Conservation (phyloP, 306 rosid genomes). For the Cucumis sativus region DNA sequence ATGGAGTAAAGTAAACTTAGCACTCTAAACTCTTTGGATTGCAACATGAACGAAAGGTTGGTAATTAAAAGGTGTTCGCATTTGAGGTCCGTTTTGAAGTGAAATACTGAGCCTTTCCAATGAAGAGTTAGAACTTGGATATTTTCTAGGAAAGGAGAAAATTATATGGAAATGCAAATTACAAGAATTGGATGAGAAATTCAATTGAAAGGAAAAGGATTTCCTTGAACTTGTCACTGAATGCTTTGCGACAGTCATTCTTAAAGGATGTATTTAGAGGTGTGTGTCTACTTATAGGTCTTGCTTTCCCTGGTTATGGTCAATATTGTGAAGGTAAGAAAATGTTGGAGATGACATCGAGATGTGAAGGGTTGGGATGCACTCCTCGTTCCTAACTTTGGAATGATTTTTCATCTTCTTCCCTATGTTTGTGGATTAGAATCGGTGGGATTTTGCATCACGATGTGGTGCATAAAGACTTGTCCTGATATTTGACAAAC, state of each 20-base stretch:
- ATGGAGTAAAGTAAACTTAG: neutral
- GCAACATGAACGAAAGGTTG: neutral
- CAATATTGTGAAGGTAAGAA: neutral
- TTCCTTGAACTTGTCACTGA: neutral
- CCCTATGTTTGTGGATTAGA: neutral
- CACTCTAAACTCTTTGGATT: neutral
- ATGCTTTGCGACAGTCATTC: neutral
- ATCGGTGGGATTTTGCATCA: neutral
- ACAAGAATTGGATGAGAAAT: neutral
- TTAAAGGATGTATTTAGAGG: neutral
- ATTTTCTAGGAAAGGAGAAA: neutral
- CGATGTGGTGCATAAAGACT: neutral
- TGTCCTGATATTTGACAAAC: neutral
- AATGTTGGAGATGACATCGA: neutral
- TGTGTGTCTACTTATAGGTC: neutral
- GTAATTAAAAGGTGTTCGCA: neutral
- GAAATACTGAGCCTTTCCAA: neutral
- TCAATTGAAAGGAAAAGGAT: neutral
- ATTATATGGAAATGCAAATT: neutral
- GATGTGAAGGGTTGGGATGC: neutral
- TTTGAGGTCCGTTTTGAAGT: neutral
- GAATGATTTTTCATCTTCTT: neutral
- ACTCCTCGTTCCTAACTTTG: neutral
- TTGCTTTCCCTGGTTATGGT: neutral
- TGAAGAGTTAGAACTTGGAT: neutral